Conservation (phyloP, 2,329 filamentous ascomycete species). For the Neurospora crassa region DNA sequence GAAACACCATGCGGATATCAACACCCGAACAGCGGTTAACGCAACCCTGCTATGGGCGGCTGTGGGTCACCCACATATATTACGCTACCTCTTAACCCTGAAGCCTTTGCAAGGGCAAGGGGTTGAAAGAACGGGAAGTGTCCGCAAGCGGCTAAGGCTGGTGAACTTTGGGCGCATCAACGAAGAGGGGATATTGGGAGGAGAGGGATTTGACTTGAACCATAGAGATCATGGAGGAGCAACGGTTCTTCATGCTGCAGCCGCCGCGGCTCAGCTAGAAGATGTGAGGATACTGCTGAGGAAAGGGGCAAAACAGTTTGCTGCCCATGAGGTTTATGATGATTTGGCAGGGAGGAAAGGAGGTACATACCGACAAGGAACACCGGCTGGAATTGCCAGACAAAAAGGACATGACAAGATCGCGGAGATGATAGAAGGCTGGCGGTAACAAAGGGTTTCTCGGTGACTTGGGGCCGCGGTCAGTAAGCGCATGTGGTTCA, state of each 20-base stretch:
- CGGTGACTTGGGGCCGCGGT: not conserved
- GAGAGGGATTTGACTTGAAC: slow-evolving; percentile 14
- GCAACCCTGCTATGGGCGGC: slow-evolving; percentile 16
- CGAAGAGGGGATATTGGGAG: not conserved
- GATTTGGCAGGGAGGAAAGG: slow-evolving; percentile 12
- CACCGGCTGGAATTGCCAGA: slow-evolving; percentile 17
- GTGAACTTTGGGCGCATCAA: not conserved
- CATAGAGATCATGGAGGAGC: slow-evolving; percentile 17
- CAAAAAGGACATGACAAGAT: slow-evolving; percentile 11
- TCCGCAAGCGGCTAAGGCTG: not conserved
- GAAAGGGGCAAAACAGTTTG: slow-evolving; percentile 12
- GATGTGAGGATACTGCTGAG: slow-evolving; percentile 13
- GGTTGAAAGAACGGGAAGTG: not conserved
- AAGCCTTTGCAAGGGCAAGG: not conserved
- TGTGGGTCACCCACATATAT: slow-evolving; percentile 10
- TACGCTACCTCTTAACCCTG: slow-evolving; percentile 14
- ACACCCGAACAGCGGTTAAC: slow-evolving; percentile 11
- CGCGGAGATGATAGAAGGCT: not conserved
- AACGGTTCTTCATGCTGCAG: slow-evolving; percentile 20
- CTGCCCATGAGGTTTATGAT: slow-evolving; percentile 18
- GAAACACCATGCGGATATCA: slow-evolving; percentile 13
- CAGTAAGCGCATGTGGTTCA: not conserved
- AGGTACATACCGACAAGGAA: slow-evolving; percentile 17
- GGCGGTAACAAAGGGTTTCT: not conserved
- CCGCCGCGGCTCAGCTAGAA: slow-evolving; percentile 4